Evolutionary conservation across 2,329 filamentous ascomycete species (phyloP).

Genomic region (Chaetomiaceae sp.): DNA sequence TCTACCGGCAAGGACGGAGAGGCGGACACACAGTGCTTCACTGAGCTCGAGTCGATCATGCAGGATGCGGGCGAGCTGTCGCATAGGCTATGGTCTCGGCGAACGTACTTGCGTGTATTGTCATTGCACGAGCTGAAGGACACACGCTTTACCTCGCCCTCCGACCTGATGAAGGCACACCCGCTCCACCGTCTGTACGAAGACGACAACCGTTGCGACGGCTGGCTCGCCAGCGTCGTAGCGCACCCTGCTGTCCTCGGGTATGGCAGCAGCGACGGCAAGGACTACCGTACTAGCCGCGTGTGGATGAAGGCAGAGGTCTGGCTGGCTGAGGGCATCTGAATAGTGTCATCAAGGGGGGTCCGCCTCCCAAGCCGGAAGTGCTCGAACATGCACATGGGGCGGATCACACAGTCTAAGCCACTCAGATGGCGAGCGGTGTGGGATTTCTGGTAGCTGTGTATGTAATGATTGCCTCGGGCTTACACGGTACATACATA

Average conservation of each 20-base stretch:
- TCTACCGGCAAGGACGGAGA: neutral
- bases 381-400: too few species aligned
- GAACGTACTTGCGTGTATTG: neutral
- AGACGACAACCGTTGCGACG: constrained; percentile 10
- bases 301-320: constrained; percentile 14
- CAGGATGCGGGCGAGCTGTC: constrained; percentile 7
- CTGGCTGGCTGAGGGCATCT: neutral
- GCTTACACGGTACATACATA: too few species aligned
- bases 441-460: too few species aligned
- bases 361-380: too few species aligned
- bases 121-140: neutral
- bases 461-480: too few species aligned
- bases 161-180: constrained; percentile 1
- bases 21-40: neutral
- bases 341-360: too few species aligned
- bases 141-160: neutral
- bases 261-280: constrained; percentile 7
- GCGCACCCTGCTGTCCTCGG: constrained; percentile 5
- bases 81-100: neutral
- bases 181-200: constrained; percentile 9
- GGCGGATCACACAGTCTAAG: too few species aligned
- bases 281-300: neutral
- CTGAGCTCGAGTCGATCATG: neutral
- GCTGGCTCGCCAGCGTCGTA: constrained; percentile 5
- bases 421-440: too few species aligned